A percentile compares a stretch with the other conserved stretches of the same genome.
These are phyloP conservation scores for Besnoitia besnoiti DNA, from an alignment of 169 alveolate genomes.

Conservation along the genomic window DNA sequence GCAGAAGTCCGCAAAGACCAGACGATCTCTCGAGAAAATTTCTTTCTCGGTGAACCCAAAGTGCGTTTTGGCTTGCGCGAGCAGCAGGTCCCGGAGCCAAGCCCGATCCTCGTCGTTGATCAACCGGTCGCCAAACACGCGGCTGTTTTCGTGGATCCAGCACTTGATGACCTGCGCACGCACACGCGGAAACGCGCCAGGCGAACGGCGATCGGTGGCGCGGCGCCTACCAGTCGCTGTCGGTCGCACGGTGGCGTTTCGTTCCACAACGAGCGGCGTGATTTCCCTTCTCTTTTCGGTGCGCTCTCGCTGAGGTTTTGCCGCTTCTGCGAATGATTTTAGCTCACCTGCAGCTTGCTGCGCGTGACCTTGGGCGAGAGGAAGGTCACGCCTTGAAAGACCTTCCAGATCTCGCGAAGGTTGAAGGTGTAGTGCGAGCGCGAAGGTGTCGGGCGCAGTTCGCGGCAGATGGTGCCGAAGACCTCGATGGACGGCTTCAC, in stretches of 20 bases:
- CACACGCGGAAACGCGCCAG: not conserved
- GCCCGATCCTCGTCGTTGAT: slow-evolving; percentile 89
- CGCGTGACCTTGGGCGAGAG: slow-evolving; percentile 81
- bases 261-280: no score
- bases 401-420: slow-evolving; percentile 94
- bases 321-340: no score
- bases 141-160: slow-evolving; percentile 97
- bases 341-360: not conserved
- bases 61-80: slow-evolving; percentile 50
- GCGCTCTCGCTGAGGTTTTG: no score
- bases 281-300: no score
- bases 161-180: slow-evolving; percentile 85
- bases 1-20: slow-evolving; percentile 73
- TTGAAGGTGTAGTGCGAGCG: slow-evolving; percentile 94
- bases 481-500: slow-evolving; percentile 74
- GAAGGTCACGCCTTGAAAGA: slow-evolving; percentile 92
- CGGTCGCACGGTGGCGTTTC: not conserved
- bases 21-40: slow-evolving; percentile 56
- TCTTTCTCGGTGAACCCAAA: slow-evolving; percentile 74
- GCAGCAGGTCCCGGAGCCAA: slow-evolving; percentile 76
- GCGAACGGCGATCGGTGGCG: no score
- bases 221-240: not conserved
- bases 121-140: slow-evolving; percentile 96
- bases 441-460: slow-evolving; percentile 93
- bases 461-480: slow-evolving; percentile 82